Percentiles rank a stretch among this genome's conserved stretches.
Conservation (phyloP, 2,329 filamentous ascomycete genomes). For the Conoideocrella luteorostrata region DNA sequence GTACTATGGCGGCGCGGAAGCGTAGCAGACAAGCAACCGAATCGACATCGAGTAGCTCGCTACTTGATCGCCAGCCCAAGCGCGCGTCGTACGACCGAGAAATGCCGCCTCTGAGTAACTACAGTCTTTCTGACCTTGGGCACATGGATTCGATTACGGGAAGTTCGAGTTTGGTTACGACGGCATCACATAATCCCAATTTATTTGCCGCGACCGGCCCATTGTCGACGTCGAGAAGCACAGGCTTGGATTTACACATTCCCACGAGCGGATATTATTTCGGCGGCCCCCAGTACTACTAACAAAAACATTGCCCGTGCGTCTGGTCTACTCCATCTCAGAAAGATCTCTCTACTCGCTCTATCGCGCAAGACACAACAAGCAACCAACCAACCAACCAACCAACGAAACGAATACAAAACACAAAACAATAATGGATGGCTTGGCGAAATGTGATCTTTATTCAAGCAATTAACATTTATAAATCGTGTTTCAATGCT, state of each 20-base stretch:
- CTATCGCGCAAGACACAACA: too few relatives aligned
- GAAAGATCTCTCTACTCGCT: too few relatives aligned
- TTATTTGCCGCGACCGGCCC: constrained; percentile 10
- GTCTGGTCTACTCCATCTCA: not conserved
- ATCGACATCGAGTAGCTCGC: constrained; percentile 1
- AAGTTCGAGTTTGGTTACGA: constrained; percentile 6
- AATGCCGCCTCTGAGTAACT: constrained; percentile 11
- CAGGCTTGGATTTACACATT: constrained; percentile 11
- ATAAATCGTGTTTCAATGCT: too few relatives aligned
- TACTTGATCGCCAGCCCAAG: constrained; percentile 15
- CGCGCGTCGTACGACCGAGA: constrained; percentile 15
- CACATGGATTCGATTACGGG: constrained; percentile 11
- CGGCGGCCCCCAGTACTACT: constrained; percentile 13
- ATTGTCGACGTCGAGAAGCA: constrained; percentile 11
- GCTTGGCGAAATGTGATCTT: too few relatives aligned
- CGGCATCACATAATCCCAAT: constrained; percentile 7
- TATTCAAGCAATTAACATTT: too few relatives aligned
- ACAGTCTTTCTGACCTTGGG: constrained; percentile 11
- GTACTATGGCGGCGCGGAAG: constrained; percentile 47
- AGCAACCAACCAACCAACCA: too few relatives aligned
- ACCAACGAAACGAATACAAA: too few relatives aligned
- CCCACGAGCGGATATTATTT: constrained; percentile 15
- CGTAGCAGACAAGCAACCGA: constrained; percentile 26
- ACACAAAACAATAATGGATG: too few relatives aligned
- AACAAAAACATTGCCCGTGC: constrained; percentile 3